Evolutionary conservation across 345 rosid species (phyloP).

Genomic region (Lumnitzera racemosa): DNA sequence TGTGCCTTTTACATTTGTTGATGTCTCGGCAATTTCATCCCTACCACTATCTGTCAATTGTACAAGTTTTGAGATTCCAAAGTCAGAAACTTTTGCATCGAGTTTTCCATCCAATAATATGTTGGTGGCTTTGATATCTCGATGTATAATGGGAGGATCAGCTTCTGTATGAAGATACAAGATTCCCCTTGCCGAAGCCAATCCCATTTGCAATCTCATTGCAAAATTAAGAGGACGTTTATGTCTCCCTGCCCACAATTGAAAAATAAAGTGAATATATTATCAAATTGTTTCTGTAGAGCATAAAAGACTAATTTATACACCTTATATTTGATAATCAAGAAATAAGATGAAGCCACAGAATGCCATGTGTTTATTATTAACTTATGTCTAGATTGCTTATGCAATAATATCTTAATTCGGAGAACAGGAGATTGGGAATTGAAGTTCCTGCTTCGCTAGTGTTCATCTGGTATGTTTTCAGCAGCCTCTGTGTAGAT

Average conservation of each 20-base stretch:
- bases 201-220: conserved; percentile 56
- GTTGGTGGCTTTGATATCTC: conserved; percentile 95
- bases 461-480: too few species aligned
- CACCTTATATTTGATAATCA: too few species aligned
- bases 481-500: too few species aligned
- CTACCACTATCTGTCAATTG: conserved; percentile 74
- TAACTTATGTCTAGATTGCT: too few species aligned
- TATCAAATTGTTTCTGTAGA: conserved; percentile 1
- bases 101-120: conserved; percentile 65
- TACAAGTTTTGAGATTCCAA: conserved; percentile 89
- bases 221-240: conserved; percentile 53
- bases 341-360: too few species aligned
- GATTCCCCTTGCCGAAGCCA: conserved; percentile 83
- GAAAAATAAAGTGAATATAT: conserved; percentile 1
- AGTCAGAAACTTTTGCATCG: conserved; percentile 86
- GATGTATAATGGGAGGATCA: conserved; percentile 85
- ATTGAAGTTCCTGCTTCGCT: too few species aligned
- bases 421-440: too few species aligned
- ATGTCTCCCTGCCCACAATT: conserved; percentile 32
- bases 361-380: too few species aligned
- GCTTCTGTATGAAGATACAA: conserved; percentile 92
- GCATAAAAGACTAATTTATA: not conserved
- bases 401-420: too few species aligned
- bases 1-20: conserved; percentile 91
- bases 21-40: conserved; percentile 54